Evolutionary conservation across 2,329 filamentous ascomycete genomes (phyloP), one percentile per base, ranked within the genome.

Genomic region (Alternaria atra): DNA sequence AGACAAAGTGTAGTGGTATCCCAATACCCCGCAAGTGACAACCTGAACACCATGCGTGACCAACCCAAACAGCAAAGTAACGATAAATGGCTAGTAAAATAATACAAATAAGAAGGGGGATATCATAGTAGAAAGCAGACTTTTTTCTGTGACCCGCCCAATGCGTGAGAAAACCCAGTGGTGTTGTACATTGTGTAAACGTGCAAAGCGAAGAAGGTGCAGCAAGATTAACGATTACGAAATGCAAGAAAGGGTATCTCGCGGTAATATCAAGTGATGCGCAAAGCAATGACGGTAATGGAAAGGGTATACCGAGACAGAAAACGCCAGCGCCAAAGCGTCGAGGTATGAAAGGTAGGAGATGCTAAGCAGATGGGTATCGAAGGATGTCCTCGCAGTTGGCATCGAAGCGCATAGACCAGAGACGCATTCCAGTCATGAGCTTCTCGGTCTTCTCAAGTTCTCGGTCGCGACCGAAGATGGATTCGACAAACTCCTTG

Each of bases 401-500:
- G 79, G 92, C 92, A 74, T 97, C 93, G 80, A 97, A 99, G 47
- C 94, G 91, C 81, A 96, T 88, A 79, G 91, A 93, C 92, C 94
- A 99, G 35, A 94, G 85, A 51, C 92, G 88, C 74, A 97, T 90
- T 66, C 89, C 89, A 67, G 91, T 89, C 93, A 98, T 98, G 80
- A 97, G 88, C 80, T 91, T 92, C 84, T 97, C 93, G 2, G 94
- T 97, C 80, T 90, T 90, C 78, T 94, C 90, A 56, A 97, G 85
- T 81, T 97, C 92, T 65, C 93, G 88, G 76, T 98, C 94, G 65
- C 91, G 90, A 67, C 94, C 94, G 73, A 98, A 98, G 71, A 99
- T 92, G 53, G 93, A 94, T 78, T 97, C 91, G 73, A 99, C 94
- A 73, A 99, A 98, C 83, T 97, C 94, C 70, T 91, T 90, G 52